Evolutionary conservation across 1,139 yeast genomes (phyloP), one percentile per base, ranked within the genome.

Genomic region (Diutina scorzettiae): DNA sequence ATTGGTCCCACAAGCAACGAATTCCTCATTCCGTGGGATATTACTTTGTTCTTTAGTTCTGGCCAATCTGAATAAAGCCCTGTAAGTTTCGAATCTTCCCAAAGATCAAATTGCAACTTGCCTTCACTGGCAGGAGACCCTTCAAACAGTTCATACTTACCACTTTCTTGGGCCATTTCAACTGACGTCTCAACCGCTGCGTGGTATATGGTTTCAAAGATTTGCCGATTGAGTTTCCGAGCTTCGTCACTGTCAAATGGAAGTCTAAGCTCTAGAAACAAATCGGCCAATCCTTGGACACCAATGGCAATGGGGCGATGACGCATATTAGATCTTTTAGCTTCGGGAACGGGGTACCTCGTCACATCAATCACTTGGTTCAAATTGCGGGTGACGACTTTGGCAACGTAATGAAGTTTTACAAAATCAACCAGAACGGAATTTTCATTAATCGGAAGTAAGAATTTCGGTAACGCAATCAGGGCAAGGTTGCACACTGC

Each of bases 401-500:
- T 73, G 41, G 76, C 54, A 43, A 73, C 69, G 43, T 69, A 69
- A 52, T 74, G 80, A 51, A 75, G 65, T 56, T 69, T 70, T 45
- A 69, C 71, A 53, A 73, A 73, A 56, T 74, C 68, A 53, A 71
- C 73, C 70, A 73, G 67, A 42, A 61, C 51, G 17, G 7, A 14
- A 9, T 47, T 51, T 33, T 69, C 70, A 20, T 20, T 17, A 9
- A n/a, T 19, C 40, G 61, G 56, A 51, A 69, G 71, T 46, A 73
- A 71, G 53, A 76, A 85, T 5, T 85, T 73, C 17, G 95, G 95
- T 47, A 85, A 69, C 11, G 94, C 93, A 55, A 85, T 66, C 19
- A 95, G 84, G 17, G 94, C 95, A 61, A 85, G 71, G 63, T 85
- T 85, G 71, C 95, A 85, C 43, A 86, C 95, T 39, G 95, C 93